phyloP scores from a whole-genome alignment of 179 eudicot genomes.

The Drosera spatulata region DNA sequence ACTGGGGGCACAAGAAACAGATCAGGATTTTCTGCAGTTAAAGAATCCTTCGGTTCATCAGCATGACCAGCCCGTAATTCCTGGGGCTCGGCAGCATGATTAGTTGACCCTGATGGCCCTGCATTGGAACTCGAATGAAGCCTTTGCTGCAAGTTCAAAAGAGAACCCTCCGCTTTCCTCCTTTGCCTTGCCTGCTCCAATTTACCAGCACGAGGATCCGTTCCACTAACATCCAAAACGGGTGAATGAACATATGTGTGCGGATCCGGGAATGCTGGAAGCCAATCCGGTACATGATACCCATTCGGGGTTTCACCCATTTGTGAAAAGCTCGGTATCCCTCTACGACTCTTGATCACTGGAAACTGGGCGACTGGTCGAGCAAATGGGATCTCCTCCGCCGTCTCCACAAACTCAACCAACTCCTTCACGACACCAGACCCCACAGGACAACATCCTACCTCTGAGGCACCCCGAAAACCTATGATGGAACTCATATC shows the following conservation, averaged over 20 bases:
- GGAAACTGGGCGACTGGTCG: conserved; percentile 55
- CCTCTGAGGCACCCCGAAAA: conserved; percentile 39
- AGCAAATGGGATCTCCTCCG: conserved; percentile 54
- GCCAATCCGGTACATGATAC: conserved; percentile 62
- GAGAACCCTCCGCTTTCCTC: conserved; percentile 35
- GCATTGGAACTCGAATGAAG: conserved; percentile 16
- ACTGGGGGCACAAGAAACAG: no score
- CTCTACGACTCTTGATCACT: conserved; percentile 16
- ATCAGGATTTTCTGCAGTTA: conserved; percentile 7
- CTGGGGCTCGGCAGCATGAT: conserved; percentile 22
- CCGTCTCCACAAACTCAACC: conserved; percentile 26
- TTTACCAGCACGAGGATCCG: conserved; percentile 51
- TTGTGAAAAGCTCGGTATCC: conserved; percentile 30
- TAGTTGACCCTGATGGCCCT: conserved; percentile 13
- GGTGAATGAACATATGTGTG: conserved; percentile 63
- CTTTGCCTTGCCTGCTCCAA: conserved; percentile 66
- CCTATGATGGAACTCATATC: conserved; percentile 37
- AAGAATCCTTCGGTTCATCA: conserved; percentile 21
- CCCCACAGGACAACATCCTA: conserved; percentile 19
- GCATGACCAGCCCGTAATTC: conserved; percentile 14
- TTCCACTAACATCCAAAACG: conserved; percentile 53
- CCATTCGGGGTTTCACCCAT: conserved; percentile 28
- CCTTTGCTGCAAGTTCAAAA: conserved; percentile 36
- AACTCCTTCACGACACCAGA: conserved; percentile 44
- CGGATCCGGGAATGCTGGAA: conserved; percentile 66